Percentiles rank a stretch among this genome's conserved stretches.
Evolutionary conservation across 2,329 filamentous ascomycete genomes (phyloP).

Genomic region (Alternaria sp.): DNA sequence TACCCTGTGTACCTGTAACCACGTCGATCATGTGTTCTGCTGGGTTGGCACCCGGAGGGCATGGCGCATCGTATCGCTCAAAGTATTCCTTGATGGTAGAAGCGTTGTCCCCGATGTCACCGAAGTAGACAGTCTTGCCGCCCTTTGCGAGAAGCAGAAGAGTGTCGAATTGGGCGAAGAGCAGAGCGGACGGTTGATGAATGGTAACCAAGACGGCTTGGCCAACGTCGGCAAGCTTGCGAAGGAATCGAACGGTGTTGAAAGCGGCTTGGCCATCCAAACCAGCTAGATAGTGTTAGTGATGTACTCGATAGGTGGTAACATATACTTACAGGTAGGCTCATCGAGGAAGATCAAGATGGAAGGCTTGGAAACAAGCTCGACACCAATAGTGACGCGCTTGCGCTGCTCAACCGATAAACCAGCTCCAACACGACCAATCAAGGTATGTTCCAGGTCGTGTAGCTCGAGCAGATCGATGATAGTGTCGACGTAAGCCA

Average conservation of each 20-base stretch:
- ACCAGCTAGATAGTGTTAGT: slow-evolving; percentile 51
- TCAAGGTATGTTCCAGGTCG: slow-evolving; percentile 33
- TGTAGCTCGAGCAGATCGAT: slow-evolving; percentile 35
- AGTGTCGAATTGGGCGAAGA: slow-evolving; percentile 84
- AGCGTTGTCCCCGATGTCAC: slow-evolving; percentile 76
- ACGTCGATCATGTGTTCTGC: slow-evolving; percentile 83
- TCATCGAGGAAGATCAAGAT: slow-evolving; percentile 74
- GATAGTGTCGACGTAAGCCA: slow-evolving; percentile 36
- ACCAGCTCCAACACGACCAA: slow-evolving; percentile 32
- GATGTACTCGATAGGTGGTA: not conserved
- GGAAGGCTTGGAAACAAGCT: slow-evolving; percentile 67
- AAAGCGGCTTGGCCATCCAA: slow-evolving; percentile 73
- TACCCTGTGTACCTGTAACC: slow-evolving; percentile 54
- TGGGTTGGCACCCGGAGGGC: slow-evolving; percentile 56
- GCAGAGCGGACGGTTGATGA: slow-evolving; percentile 79
- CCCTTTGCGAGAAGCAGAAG: slow-evolving; percentile 76
- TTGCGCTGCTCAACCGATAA: slow-evolving; percentile 64
- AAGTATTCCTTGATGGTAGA: slow-evolving; percentile 64
- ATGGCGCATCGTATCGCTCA: slow-evolving; percentile 59
- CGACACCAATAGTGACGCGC: slow-evolving; percentile 64
- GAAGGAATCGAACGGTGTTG: slow-evolving; percentile 74
- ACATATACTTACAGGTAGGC: slow-evolving; percentile 62
- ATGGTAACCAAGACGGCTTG: slow-evolving; percentile 88
- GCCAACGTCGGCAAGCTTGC: slow-evolving; percentile 73
- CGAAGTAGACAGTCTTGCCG: slow-evolving; percentile 82